Evolutionary conservation across 441 rosid species (phyloP).

Genomic region (Bocquillonia castaneifolia): DNA sequence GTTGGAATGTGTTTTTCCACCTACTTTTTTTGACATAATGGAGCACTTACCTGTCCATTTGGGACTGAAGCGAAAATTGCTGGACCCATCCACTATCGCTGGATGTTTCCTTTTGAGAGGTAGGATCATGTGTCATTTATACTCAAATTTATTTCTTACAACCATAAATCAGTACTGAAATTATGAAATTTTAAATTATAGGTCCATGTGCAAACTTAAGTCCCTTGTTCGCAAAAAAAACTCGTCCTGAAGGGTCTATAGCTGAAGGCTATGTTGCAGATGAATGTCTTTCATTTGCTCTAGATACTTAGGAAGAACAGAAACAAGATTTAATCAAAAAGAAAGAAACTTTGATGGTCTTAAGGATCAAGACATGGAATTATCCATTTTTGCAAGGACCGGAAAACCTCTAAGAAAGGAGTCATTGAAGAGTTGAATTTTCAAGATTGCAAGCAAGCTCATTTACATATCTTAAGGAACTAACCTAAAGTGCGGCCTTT

Average conservation of each 20-base stretch:
- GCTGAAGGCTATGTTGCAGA: background rate
- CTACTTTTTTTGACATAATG: constrained; percentile 4
- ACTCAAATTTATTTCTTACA: background rate
- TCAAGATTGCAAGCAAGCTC: background rate
- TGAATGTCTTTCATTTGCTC: constrained; percentile 1
- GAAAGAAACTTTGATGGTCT: background rate
- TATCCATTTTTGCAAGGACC: background rate
- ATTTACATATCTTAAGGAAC: background rate
- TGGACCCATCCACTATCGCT: constrained; percentile 1
- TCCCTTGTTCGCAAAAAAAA: background rate
- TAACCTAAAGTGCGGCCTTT: background rate
- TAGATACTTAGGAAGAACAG: background rate
- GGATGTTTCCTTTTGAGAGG: constrained; percentile 15
- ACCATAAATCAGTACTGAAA: no score
- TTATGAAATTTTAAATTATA: background rate
- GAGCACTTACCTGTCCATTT: constrained; percentile 3
- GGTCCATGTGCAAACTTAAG: background rate
- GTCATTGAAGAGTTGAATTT: background rate
- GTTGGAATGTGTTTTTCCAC: background rate
- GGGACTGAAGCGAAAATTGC: background rate
- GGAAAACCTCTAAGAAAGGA: background rate
- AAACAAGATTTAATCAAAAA: background rate
- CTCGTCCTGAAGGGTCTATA: background rate
- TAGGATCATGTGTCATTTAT: background rate
- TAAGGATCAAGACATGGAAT: background rate